Evolutionary conservation across 1,284 basidiomycete species (phyloP), one percentile per base, ranked within the genome.

Genomic region (Vanrija humicola): DNA sequence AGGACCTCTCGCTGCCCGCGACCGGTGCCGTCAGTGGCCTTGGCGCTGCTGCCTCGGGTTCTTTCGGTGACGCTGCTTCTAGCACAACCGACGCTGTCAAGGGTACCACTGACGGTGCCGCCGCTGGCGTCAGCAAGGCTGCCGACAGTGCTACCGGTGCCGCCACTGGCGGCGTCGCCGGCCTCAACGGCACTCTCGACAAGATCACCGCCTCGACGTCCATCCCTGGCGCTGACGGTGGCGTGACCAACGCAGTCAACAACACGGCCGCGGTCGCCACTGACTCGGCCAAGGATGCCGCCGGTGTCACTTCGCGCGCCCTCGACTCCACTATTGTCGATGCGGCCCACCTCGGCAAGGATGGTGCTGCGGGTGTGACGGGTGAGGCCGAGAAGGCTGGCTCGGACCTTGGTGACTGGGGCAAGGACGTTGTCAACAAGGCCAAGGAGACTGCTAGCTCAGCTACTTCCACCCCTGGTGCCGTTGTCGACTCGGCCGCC

Each of bases 371-470:
- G n/a, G 50, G 39, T 47, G 59, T 56, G 9, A 49, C 50, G 25
- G 56, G 50, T 19, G 56, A 44, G 38, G 54, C 64, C 15, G 48
- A 54, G 44, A 47, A 47, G n/a, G 54, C 54, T 18, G 50, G 52
- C 14, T 23, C 21, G 21, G 21, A 23, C 21, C 21, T 23, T 5
- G 21, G 21, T 23, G 28, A 28, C 28, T 28, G 6, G 6, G 28
- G 28, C 28, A 10, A 10, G 7, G 10, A 28, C 28, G 28, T 15
- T 10, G 52, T 64, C n/a, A 52, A 54, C 47, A 47, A 47, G n/a
- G 54, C 54, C 23, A 50, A 52, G 23, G 28, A 28, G 7, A 10
- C 28, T 28, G 10, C 28, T 28, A 10, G 28, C 28, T 8, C 8
- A 18, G 42, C 42, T 38, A 42, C n/a, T 23, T 19, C 40, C n/a